These are phyloP conservation scores for Penicillium pancosmium DNA, from an alignment of 495 filamentous ascomycete genomes.

Conservation along the genomic window DNA sequence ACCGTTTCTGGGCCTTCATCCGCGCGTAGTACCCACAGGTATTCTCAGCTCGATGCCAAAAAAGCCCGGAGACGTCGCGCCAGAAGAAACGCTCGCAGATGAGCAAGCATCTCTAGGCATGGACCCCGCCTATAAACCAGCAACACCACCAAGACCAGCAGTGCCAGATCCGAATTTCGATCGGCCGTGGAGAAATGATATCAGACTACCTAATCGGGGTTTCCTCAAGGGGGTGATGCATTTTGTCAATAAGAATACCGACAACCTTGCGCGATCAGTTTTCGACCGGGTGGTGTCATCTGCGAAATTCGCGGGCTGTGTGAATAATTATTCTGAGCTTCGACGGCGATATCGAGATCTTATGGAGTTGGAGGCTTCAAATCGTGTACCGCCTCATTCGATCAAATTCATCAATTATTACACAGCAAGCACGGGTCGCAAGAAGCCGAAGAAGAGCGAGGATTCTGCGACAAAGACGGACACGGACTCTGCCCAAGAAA, in stretches of 20 bases:
- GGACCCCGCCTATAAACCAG: conserved; percentile 19
- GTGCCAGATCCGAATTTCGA: conserved; percentile 59
- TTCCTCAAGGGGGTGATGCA: conserved; percentile 69
- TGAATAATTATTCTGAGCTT: conserved; percentile 75
- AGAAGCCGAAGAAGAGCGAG: neutral
- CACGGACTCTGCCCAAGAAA: neutral
- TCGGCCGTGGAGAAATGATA: conserved; percentile 73
- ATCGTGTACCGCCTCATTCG: conserved; percentile 37
- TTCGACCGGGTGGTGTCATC: conserved; percentile 76
- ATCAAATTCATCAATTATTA: conserved; percentile 91
- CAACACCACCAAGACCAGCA: neutral
- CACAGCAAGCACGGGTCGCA: conserved; percentile 72
- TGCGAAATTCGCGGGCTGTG: conserved; percentile 76
- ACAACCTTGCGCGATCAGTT: conserved; percentile 68
- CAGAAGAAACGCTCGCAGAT: conserved; percentile 31
- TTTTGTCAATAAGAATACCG: conserved; percentile 79
- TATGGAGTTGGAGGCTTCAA: conserved; percentile 64
- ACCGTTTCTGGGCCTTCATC: conserved; percentile 87
- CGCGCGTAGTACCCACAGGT: conserved; percentile 79
- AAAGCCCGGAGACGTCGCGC: conserved; percentile 27
- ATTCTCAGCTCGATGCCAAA: conserved; percentile 75
- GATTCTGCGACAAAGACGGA: neutral
- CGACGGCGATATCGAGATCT: conserved; percentile 68
- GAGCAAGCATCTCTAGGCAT: conserved; percentile 29
- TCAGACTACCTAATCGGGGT: conserved; percentile 61